Base-by-base conservation (phyloP, 140 eudicot genomes). In the Ambrosia hybrid region DNA sequence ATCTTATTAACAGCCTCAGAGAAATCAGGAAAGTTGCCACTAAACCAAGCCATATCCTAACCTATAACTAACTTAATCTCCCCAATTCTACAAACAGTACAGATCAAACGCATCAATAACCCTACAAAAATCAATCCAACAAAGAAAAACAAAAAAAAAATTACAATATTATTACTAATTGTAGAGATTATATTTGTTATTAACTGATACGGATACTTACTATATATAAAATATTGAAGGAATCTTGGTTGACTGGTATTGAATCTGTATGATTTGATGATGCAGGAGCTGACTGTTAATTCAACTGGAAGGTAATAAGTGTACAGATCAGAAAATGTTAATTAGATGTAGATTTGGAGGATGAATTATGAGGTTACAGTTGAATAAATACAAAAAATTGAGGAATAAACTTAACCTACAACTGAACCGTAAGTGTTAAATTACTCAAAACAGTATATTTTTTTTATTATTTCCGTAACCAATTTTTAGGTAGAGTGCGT, bases 1-100 rank as follows among this genome's bases (percentile, higher is more conserved):
- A 94, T 76, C 84, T 90, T 94, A 79, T 84, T 94, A 76, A 94
- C 99, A 3, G 99, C 99, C 8, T 83, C 99, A 0, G 99, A 82
- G 0, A 94, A 82, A 86, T 94, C 99, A 9, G 96, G 83, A 62
- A 94, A 94, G 82, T 88, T 88, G 96, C 87, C 96, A 52, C 97
- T 82, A 63, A 90, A 94, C 99, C 99, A 94, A 72, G 89, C 87
- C 99, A 94, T 93, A 72, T 70, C 56, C 60, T 48, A 72, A 43
- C 67, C 65, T 38, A 51, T 21, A 66, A 49, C 21, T 67, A 36
- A 57, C 6, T 41, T 4, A 53, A 63, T 43, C 38, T 38, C 64
- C 9, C 41, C 56, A 17, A 37, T 68, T 51, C 21, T 49, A 3
- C 2, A 1, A 49, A 49, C 55, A n/a, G 52, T 9, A 26, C 10